A percentile compares a stretch with the other conserved stretches of the same genome.
Evolutionary conservation across 2,329 filamentous ascomycete genomes (phyloP).

Genomic region (Aspergillus ochraceus): DNA sequence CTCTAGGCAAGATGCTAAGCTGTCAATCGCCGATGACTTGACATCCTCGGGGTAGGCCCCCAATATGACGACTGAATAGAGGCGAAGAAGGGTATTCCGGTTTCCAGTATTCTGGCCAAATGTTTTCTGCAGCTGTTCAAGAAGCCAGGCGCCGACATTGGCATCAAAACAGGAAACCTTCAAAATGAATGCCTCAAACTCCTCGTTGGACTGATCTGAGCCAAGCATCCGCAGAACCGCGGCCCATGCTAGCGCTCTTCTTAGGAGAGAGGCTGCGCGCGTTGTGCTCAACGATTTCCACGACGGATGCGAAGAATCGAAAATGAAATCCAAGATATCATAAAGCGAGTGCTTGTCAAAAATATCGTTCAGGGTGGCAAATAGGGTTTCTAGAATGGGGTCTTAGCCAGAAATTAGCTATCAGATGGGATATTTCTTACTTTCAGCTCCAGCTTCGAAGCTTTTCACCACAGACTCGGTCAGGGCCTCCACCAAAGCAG

Average conservation of each 20-base stretch:
- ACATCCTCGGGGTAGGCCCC: slow-evolving; percentile 25
- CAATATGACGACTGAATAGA: slow-evolving; percentile 35
- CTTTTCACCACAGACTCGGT: slow-evolving; percentile 37
- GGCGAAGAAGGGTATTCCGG: slow-evolving; percentile 22
- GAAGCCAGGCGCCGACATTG: slow-evolving; percentile 36
- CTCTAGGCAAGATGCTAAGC: slow-evolving; percentile 35
- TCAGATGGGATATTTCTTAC: slow-evolving; percentile 18
- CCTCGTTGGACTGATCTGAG: slow-evolving; percentile 12
- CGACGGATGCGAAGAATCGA: slow-evolving; percentile 25
- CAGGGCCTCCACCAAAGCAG: slow-evolving; percentile 38
- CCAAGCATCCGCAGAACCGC: slow-evolving; percentile 25
- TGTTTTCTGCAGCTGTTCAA: slow-evolving; percentile 30
- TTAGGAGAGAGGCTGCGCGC: slow-evolving; percentile 36
- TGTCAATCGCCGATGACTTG: slow-evolving; percentile 31
- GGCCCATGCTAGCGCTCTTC: slow-evolving; percentile 36
- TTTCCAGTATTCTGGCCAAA: slow-evolving; percentile 24
- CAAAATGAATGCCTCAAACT: slow-evolving; percentile 23
- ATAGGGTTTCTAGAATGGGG: slow-evolving; percentile 7
- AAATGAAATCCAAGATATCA: slow-evolving; percentile 25
- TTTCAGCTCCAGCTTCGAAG: slow-evolving; percentile 29
- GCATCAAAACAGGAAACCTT: slow-evolving; percentile 31
- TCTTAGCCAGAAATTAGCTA: not conserved
- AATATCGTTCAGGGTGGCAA: slow-evolving; percentile 21
- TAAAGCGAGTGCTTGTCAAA: slow-evolving; percentile 28
- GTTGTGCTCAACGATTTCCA: slow-evolving; percentile 30